Base-by-base conservation (phyloP, 1,284 basidiomycete species). In the Hypsizygus ulmarius region DNA sequence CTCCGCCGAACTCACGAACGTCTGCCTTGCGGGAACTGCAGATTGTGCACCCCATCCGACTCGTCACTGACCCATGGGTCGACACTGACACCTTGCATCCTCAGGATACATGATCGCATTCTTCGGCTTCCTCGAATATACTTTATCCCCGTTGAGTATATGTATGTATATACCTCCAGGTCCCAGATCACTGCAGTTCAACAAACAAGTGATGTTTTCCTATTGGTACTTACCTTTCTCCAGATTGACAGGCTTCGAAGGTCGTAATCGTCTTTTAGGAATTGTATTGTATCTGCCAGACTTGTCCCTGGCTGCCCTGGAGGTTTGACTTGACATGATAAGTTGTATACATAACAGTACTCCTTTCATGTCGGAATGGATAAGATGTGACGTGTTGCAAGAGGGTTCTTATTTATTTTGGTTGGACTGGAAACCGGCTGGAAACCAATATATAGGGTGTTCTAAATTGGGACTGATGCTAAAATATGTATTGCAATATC, bases 11-110 rank as follows among this genome's bases (percentile, higher is more conserved):
- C 51, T 59, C 61, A 7, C 61, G 64, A 29, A 55, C 61, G 7
- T 71, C 70, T 21, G 65, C 65, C 32, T 54, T 75, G 25, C 40
- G 64, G 15, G 62, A 65, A 11, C 56, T 70, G 40, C 68, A 73
- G 51, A 62, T 74, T 51, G 64, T 68, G 28, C 72, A 74, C 54
- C 64, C 71, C 8, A 72, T 77, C 48, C 69, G 65, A 28, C 61
- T 77, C 36, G 72, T 74, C 43, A 75, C 75, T 15, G 72, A 77
- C 48, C 55, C 69, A 14, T 77, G 70, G 69, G 58, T 56, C 16
- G 68, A 69, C 44, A 51, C 50, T 36, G 64, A 64, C 25, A 41
- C 25, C 19, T 21, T 45, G 29, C 48, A 49, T 19, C 48, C 48
- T 33, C 37, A 49, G 21, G 48, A 49, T 34, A 45, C 21, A n/a